These are phyloP conservation scores for Eimeria sp. DNA, from an alignment of 169 alveolate genomes.

Conservation along the genomic window DNA sequence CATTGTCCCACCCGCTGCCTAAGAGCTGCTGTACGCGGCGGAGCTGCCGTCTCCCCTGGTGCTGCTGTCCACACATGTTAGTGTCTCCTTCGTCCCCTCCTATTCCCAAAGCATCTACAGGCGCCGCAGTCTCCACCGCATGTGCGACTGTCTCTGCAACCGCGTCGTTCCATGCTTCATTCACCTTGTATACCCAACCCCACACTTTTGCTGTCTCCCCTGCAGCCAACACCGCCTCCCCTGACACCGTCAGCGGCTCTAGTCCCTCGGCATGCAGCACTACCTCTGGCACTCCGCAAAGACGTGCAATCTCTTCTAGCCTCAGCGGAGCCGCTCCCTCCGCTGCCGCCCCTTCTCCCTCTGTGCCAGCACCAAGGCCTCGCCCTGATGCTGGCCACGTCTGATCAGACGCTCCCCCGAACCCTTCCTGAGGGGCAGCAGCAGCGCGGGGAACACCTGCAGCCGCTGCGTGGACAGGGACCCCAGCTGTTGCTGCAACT, in stretches of 20 bases:
- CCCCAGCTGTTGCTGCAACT: background rate
- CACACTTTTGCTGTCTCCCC: conserved; percentile 86
- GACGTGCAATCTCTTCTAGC: conserved; percentile 49
- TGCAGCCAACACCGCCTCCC: conserved; percentile 86
- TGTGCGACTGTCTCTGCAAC: background rate
- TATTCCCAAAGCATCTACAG: background rate
- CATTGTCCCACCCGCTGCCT: conserved; percentile 30
- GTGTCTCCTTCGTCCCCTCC: background rate
- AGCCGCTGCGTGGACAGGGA: background rate
- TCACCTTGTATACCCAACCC: conserved; percentile 84
- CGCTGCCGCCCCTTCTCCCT: background rate
- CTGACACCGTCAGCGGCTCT: conserved; percentile 80
- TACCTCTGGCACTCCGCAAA: conserved; percentile 75
- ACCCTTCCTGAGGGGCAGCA: background rate
- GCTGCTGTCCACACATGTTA: background rate
- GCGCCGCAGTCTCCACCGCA: no score
- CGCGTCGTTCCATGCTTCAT: conserved; percentile 82
- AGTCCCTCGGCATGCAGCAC: conserved; percentile 55
- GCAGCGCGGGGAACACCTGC: background rate
- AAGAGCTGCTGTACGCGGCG: background rate
- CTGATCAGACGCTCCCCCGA: background rate
- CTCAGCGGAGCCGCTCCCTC: background rate
- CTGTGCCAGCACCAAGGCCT: background rate
- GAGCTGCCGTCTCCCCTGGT: background rate
- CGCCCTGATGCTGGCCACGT: background rate